Conservation (phyloP, 352 stramenopile genomes). For the Phytophthora pseudosyringae region DNA sequence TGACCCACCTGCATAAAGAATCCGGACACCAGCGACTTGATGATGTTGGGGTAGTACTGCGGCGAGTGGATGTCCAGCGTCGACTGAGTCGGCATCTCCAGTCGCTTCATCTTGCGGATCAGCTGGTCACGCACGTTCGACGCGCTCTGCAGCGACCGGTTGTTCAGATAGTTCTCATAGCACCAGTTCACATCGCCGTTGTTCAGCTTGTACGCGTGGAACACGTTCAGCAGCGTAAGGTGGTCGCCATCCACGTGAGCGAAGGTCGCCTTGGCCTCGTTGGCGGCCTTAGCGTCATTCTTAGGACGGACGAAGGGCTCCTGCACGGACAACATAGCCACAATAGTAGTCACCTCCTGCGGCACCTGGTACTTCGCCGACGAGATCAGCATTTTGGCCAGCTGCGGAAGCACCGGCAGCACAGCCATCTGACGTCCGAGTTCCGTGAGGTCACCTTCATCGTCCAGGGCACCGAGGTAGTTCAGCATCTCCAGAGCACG, state of each 20-base stretch:
- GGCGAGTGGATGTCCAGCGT: conserved; percentile 77
- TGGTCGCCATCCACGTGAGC: conserved; percentile 97
- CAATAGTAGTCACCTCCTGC: conserved; percentile 97
- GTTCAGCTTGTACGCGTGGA: conserved; percentile 97
- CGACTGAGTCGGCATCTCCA: conserved; percentile 77
- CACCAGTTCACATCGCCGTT: conserved; percentile 94
- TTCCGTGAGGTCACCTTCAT: conserved; percentile 96
- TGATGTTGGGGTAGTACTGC: conserved; percentile 94
- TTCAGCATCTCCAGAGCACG: conserved; percentile 98
- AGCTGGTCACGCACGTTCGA: conserved; percentile 97
- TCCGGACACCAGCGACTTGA: conserved; percentile 92
- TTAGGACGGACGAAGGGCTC: conserved; percentile 96
- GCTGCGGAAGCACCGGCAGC: conserved; percentile 97
- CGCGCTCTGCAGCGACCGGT: conserved; percentile 93
- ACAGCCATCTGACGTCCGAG: conserved; percentile 94
- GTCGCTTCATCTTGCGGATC: conserved; percentile 97
- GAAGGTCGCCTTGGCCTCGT: conserved; percentile 97
- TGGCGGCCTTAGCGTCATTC: conserved; percentile 95
- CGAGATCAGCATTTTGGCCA: conserved; percentile 98
- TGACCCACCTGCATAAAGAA: conserved; percentile 99
- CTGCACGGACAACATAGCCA: conserved; percentile 96
- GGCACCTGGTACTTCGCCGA: conserved; percentile 96
- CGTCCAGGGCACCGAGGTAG: conserved; percentile 97
- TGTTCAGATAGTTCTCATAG: conserved; percentile 98
- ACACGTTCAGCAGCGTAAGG: conserved; percentile 98